Evolutionary conservation across 495 filamentous ascomycete genomes (phyloP).

Genomic region (Tuber brumale): DNA sequence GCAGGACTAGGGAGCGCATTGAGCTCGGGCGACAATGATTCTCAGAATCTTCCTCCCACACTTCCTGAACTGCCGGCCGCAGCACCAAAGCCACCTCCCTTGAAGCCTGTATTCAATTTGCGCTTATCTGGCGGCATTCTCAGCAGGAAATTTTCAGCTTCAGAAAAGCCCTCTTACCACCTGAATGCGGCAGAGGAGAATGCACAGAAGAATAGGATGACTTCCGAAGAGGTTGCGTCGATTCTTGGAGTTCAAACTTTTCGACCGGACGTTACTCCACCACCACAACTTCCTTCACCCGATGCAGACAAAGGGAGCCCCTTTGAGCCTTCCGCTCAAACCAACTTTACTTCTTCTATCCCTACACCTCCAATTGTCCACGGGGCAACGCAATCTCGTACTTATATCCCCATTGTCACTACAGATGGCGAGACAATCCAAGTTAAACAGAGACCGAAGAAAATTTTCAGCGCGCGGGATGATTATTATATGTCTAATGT

Average conservation of each 20-base stretch:
- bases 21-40: conserved; percentile 11
- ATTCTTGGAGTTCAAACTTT: conserved; percentile 16
- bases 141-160: conserved; percentile 24
- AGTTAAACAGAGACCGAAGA: conserved; percentile 45
- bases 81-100: neutral
- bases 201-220: neutral
- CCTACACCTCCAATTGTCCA: neutral
- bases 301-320: conserved; percentile 1
- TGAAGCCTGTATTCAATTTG: conserved; percentile 24
- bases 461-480: conserved; percentile 51
- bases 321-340: neutral
- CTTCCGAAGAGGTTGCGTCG: conserved; percentile 1
- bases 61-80: neutral
- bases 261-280: conserved; percentile 13
- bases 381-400: neutral
- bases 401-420: conserved; percentile 52
- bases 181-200: conserved; percentile 11
- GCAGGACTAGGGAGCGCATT: neutral
- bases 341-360: conserved; percentile 17
- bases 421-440: conserved; percentile 43
- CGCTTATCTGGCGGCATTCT: conserved; percentile 27
- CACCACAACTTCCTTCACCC: conserved; percentile 9
- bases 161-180: conserved; percentile 9
- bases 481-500: conserved; percentile 55
- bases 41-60: neutral